Conservation (phyloP, 495 filamentous ascomycete species). For the Lophiostoma macrostomum region DNA sequence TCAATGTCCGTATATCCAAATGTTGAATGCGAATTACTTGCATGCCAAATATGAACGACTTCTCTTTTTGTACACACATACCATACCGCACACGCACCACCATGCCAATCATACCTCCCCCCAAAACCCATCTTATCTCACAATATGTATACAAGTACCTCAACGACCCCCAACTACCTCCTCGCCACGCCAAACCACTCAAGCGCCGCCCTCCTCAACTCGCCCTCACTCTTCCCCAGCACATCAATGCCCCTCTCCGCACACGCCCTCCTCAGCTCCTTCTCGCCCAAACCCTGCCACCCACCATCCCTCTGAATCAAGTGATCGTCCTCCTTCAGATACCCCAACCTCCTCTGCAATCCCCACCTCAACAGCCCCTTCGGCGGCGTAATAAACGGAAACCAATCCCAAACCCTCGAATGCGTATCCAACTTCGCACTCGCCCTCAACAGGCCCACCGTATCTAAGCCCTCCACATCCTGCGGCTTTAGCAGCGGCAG, state of each 20-base stretch:
- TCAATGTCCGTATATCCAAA: too few species aligned
- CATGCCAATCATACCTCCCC: too few species aligned
- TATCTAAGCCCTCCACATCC: slow-evolving; percentile 5
- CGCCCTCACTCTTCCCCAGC: slow-evolving; percentile 33
- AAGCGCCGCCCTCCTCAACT: slow-evolving; percentile 31
- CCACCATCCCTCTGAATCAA: slow-evolving; percentile 54
- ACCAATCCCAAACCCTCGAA: slow-evolving; percentile 48
- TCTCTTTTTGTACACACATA: too few species aligned
- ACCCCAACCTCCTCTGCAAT: slow-evolving; percentile 47
- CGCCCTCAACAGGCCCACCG: slow-evolving; percentile 18
- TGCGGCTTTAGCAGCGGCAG: too few species aligned
- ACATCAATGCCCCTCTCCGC: slow-evolving; percentile 51
- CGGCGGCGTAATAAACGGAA: slow-evolving; percentile 42
- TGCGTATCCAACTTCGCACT: slow-evolving; percentile 45
- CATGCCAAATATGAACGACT: too few species aligned
- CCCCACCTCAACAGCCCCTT: slow-evolving; percentile 42
- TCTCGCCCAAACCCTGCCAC: slow-evolving; percentile 47
- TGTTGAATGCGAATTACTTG: too few species aligned
- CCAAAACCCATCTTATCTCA: too few species aligned
- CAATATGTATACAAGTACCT: too few species aligned
- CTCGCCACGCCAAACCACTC: slow-evolving; percentile 24
- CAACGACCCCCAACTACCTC: too few species aligned
- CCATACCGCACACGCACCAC: too few species aligned
- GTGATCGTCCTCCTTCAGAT: slow-evolving; percentile 58
- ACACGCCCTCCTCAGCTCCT: slow-evolving; percentile 57